Conservation (phyloP, 306 rosid species). For the Lagenaria siceraria region DNA sequence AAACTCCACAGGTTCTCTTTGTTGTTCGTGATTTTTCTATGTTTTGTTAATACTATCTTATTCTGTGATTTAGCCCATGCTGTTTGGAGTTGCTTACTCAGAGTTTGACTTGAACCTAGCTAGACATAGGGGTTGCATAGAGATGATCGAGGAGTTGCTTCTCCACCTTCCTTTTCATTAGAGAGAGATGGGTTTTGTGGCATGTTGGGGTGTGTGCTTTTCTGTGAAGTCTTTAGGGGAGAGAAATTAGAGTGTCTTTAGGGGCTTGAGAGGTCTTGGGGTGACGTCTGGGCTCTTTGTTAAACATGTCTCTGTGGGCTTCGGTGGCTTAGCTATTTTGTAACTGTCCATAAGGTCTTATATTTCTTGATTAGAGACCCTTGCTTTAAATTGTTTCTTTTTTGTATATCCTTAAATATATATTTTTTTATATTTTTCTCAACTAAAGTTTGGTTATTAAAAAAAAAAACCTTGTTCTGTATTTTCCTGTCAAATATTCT, state of each 20-base stretch:
- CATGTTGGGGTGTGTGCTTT: neutral
- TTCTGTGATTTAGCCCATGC: neutral
- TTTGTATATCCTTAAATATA: no score
- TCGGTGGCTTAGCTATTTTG: neutral
- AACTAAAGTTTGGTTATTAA: no score
- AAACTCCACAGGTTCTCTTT: constrained; percentile 66
- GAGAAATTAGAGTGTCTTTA: no score
- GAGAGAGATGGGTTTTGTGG: neutral
- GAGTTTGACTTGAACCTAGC: neutral
- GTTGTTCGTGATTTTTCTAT: neutral
- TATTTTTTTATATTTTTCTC: neutral
- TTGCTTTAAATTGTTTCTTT: neutral
- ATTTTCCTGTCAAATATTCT: neutral
- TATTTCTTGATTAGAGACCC: neutral
- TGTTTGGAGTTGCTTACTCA: neutral
- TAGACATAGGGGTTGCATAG: neutral
- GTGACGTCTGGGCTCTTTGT: neutral
- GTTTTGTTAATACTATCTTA: neutral
- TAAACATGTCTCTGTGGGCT: neutral
- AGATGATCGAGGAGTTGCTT: neutral
- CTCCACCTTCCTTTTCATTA: neutral
- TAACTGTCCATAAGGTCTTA: neutral
- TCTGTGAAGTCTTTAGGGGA: neutral
- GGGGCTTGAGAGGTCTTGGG: neutral
- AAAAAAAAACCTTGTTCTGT: neutral